Evolutionary conservation across 2,329 filamentous ascomycete genomes (phyloP), one percentile per base, ranked within the genome.

Genomic region (Blastomyces emzantsi): DNA sequence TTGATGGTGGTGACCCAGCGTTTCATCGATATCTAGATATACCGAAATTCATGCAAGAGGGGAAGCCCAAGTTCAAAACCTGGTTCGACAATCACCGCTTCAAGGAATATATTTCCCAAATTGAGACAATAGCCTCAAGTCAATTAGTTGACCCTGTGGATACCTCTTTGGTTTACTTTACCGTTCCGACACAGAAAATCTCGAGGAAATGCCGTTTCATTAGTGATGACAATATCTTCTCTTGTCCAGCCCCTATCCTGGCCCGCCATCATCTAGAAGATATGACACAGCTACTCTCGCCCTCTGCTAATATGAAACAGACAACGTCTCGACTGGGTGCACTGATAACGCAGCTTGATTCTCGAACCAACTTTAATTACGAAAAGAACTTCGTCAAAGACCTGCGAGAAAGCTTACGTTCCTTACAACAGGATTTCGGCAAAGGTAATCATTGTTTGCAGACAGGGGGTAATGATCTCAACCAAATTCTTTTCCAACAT

Each of bases 11-110:
- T 33, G 54, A 36, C 30, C 19, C 19, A n/a, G 15, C 33, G 13
- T 39, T 41, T 13, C 33, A 33, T 22, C 54, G n/a, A 13, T 39
- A 57, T n/a, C 19, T 39, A 5, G 8, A 57, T 39, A 22, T 39
- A 13, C 19, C 19, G 11, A 39, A 56, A 49, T 66, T 63, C 11
- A 69, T 71, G 66, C 8, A 17, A 9, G 1, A 28, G 0, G 66
- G 66, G 33, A 55, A 51, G 4, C 5, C n/a, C 19, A 63, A 47
- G 7, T 70, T 72, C 36, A 28, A 56, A n/a, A 61, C n/a, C 2
- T 74, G 72, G 70, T 70, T 66, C 56, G 63, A 71, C 25, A 75
- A 74, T 25, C 9, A 59, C 11, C 3, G 17, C 13, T 59, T 59
- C 6, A 17, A 45, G 1, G 36, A 43, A 15, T 59, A 59, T 59